Conservation (phyloP, 768 basidiomycete genomes). For the Thelephora ganbajun region DNA sequence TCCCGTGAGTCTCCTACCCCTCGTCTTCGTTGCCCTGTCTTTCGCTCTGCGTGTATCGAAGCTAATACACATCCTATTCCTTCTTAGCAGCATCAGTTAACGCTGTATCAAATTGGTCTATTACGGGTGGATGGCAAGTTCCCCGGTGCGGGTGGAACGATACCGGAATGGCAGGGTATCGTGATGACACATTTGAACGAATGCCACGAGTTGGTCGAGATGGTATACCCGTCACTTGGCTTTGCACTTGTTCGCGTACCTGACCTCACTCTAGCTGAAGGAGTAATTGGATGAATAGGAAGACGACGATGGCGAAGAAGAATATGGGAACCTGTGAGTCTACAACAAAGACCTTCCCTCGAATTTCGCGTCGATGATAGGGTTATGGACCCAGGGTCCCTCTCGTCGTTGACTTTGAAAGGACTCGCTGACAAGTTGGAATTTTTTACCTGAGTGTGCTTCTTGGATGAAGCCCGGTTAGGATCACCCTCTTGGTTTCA, state of each 20-base stretch:
- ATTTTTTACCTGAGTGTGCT: too few species aligned
- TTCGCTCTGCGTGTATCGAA: neutral
- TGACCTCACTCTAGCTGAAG: slow-evolving; percentile 4
- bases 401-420: too few species aligned
- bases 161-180: slow-evolving; percentile 95
- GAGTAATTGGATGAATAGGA: too few species aligned
- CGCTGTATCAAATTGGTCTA: slow-evolving; percentile 88
- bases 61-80: neutral
- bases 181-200: slow-evolving; percentile 93
- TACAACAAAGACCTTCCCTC: too few species aligned
- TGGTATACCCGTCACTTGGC: slow-evolving; percentile 32
- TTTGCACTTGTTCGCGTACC: slow-evolving; percentile 1
- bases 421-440: too few species aligned
- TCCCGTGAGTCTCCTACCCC: slow-evolving; percentile 51
- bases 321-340: slow-evolving; percentile 6
- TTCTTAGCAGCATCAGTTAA: slow-evolving; percentile 67
- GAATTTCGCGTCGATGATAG: too few species aligned
- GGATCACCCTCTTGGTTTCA: too few species aligned
- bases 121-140: slow-evolving; percentile 92
- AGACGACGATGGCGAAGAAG: slow-evolving; percentile 22
- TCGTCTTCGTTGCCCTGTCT: neutral
- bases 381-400: too few species aligned
- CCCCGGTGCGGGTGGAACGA: slow-evolving; percentile 69
- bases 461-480: too few species aligned
- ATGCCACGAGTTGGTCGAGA: slow-evolving; percentile 90